Evolutionary conservation across 2,329 filamentous ascomycete species (phyloP).

Genomic region (Talaromyces sp.): DNA sequence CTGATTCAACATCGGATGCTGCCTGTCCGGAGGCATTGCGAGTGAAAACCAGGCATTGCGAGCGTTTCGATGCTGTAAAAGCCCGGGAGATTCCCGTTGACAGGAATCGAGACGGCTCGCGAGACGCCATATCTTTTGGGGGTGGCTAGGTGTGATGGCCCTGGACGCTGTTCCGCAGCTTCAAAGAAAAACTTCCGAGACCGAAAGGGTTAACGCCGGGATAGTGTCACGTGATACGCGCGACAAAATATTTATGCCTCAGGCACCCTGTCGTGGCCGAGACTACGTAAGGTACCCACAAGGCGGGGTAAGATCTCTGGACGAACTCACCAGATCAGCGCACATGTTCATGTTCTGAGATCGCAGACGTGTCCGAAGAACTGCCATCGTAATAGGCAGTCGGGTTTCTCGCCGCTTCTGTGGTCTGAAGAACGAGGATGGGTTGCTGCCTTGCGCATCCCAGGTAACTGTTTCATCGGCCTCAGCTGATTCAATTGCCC

Average conservation of each 20-base stretch:
- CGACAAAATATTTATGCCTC: neutral
- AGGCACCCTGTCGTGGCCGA: neutral
- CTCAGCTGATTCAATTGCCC: neutral
- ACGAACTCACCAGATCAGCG: neutral
- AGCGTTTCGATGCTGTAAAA: constrained; percentile 25
- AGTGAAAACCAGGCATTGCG: constrained; percentile 28
- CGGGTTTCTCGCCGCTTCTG: neutral
- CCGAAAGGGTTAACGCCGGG: constrained; percentile 1
- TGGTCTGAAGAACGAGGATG: neutral
- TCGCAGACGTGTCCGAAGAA: neutral
- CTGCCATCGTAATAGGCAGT: neutral
- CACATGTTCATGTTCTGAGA: neutral
- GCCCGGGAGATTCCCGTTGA: constrained; percentile 34
- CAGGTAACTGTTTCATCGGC: neutral
- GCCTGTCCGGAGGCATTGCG: constrained; percentile 47
- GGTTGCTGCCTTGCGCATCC: neutral
- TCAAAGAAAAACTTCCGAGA: constrained; percentile 1
- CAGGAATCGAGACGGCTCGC: constrained; percentile 36
- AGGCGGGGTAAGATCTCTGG: neutral
- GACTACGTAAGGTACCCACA: neutral
- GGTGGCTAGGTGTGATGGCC: constrained; percentile 1
- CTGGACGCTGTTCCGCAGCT: neutral
- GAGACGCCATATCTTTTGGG: constrained; percentile 30
- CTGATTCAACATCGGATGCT: constrained; percentile 43
- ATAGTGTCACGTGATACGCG: neutral